Percentiles rank a stretch among this genome's conserved stretches.
These are phyloP conservation scores for Leccinum variicolor DNA, from an alignment of 768 basidiomycete species.

Conservation along the genomic window DNA sequence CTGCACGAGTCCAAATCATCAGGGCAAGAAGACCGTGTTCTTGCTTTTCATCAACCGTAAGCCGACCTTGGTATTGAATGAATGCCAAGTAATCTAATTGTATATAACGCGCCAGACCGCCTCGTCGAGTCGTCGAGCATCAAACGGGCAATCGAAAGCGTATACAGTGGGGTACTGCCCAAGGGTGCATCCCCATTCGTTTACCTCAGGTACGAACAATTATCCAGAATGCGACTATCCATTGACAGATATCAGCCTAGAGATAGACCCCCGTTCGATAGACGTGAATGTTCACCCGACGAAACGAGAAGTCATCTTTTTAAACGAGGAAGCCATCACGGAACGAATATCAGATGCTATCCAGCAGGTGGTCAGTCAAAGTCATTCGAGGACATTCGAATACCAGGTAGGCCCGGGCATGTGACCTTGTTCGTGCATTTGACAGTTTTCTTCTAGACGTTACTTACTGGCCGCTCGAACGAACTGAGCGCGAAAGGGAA, in stretches of 20 bases:
- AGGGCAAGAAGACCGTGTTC: constrained; percentile 80
- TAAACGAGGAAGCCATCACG: constrained; percentile 86
- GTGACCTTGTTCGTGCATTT: background rate
- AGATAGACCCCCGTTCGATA: constrained; percentile 81
- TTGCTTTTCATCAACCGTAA: constrained; percentile 93
- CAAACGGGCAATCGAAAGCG: constrained; percentile 81
- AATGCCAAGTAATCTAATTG: background rate
- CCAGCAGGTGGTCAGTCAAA: constrained; percentile 62
- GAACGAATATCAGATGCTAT: constrained; percentile 72
- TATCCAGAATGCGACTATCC: background rate
- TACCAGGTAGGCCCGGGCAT: constrained; percentile 51
- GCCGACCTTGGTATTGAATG: constrained; percentile 23
- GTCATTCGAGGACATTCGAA: constrained; percentile 66
- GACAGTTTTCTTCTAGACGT: constrained; percentile 40
- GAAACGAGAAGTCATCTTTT: constrained; percentile 93
- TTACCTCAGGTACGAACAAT: constrained; percentile 75
- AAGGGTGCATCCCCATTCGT: constrained; percentile 90
- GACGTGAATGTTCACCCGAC: constrained; percentile 99
- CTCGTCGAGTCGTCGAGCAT: constrained; percentile 86
- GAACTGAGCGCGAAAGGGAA: constrained; percentile 23
- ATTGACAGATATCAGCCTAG: constrained; percentile 46
- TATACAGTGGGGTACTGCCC: constrained; percentile 81
- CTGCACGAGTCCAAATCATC: constrained; percentile 86
- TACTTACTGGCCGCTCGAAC: constrained; percentile 52
- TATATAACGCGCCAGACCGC: constrained; percentile 55